Evolutionary conservation across 306 rosid genomes (phyloP).

Genomic region (Vicia faba): DNA sequence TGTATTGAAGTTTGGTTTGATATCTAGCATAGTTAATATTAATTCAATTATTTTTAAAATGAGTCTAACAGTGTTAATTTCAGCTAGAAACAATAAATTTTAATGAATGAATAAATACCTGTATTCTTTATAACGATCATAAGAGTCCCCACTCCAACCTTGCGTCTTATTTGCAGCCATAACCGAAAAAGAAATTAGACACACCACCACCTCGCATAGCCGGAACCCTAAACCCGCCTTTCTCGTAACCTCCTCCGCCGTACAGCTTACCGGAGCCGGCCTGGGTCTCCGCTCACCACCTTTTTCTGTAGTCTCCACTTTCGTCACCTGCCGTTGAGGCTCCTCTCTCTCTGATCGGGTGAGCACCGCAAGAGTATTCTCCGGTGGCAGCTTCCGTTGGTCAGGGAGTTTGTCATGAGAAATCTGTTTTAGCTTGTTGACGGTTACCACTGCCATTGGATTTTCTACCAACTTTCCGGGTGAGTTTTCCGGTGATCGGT

Average conservation of each 20-base stretch:
- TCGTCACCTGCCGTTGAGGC: constrained; percentile 41
- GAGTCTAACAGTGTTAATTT: too few species aligned
- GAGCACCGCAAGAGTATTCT: constrained; percentile 33
- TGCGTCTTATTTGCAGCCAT: constrained; percentile 93
- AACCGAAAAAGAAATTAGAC: constrained; percentile 83
- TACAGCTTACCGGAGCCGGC: constrained; percentile 24
- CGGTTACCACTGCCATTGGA: constrained; percentile 54
- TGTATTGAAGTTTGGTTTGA: too few species aligned
- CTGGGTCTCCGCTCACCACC: constrained; percentile 44
- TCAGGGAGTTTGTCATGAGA: constrained; percentile 37
- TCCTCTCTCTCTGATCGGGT: constrained; percentile 52
- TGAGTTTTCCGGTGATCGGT: constrained; percentile 51
- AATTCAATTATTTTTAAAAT: too few species aligned
- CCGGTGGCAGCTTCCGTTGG: constrained; percentile 39
- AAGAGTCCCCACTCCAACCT: constrained; percentile 98
- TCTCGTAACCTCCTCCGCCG: constrained; percentile 46
- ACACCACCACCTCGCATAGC: constrained; percentile 65
- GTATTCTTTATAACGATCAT: constrained; percentile 91
- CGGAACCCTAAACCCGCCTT: constrained; percentile 84
- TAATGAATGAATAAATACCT: too few species aligned
- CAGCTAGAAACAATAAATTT: too few species aligned
- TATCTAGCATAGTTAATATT: too few species aligned
- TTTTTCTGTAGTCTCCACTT: constrained; percentile 41
- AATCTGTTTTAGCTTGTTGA: constrained; percentile 45
- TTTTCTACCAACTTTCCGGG: constrained; percentile 52